These are phyloP conservation scores for Botrytis byssoidea DNA, from an alignment of 2,329 filamentous ascomycete genomes.

Conservation along the genomic window DNA sequence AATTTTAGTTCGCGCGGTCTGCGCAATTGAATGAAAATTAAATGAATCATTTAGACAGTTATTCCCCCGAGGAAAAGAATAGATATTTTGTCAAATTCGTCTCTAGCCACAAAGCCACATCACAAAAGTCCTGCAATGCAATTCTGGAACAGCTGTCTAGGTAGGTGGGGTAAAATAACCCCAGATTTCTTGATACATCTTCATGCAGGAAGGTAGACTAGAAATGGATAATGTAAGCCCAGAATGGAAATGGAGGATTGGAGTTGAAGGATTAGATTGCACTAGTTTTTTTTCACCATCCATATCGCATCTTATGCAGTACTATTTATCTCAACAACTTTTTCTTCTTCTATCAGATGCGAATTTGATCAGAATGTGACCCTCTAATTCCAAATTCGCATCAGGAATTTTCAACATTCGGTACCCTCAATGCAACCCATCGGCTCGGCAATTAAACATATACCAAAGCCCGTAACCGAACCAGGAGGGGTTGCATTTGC, in stretches of 20 bases:
- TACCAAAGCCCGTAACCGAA: neutral
- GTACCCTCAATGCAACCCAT: neutral
- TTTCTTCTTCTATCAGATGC: neutral
- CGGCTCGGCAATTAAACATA: neutral
- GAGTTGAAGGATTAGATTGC: neutral
- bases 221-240: neutral
- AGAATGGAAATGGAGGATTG: neutral
- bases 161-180: neutral
- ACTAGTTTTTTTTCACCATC: neutral
- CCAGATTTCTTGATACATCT: neutral
- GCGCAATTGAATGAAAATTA: neutral
- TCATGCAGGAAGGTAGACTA: neutral
- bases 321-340: neutral
- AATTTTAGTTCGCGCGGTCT: neutral
- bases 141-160: neutral
- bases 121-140: neutral
- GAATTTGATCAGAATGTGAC: neutral
- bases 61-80: neutral
- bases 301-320: neutral
- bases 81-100: neutral
- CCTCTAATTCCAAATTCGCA: neutral
- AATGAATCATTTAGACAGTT: accelerated
- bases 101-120: conserved; percentile 1
- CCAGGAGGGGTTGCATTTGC: neutral
- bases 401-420: neutral